Base-by-base conservation (phyloP, 441 rosid genomes). In the Populus trichocarpa region DNA sequence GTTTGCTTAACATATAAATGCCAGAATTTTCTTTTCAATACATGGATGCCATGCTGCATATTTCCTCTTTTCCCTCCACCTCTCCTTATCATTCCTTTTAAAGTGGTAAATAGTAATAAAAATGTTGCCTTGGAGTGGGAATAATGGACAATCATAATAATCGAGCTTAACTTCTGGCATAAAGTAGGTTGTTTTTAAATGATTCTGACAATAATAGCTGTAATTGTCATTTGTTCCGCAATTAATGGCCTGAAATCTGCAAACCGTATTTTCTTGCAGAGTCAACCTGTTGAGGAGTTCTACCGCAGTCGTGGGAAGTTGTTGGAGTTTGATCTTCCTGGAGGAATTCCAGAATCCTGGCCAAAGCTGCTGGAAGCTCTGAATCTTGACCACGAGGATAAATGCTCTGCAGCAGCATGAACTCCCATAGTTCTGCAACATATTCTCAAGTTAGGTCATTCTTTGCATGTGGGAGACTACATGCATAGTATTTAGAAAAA, bases 311-410 rank as follows among this genome's bases (percentile, higher is more conserved):
- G 94, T 22, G 97, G 94, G 78, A 94, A 87, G 88, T 71, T 94
- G 78, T 74, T 92, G 80, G 99, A 90, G 86, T 96, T 96, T 68
- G 88, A 92, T 72, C 94, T 96, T 72, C 99, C 98, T 0, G 99
- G 99, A 46, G 98, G 99, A 82, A 96, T 96, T 82, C 97, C 97
- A 8, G 93, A 96, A 83, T 96, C 98, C 2, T 96, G 99, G 99
- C 96, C 98, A 16, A 92, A 85, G 87, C 90, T 94, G 79, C 99
- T 96, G 84, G 87, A 81, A 80, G 98, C 97, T 75, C 85, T 96
- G 83, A 89, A 94, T 82, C 86, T 96, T 71, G 86, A 94, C 77
- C 87, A 77, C 28, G 87, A 88, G 28, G 84, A 87, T 74, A 88
- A 89, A 83, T 83, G 81, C 77, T 90, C 96, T 18, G 96, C 89